phyloP scores from a whole-genome alignment of 495 filamentous ascomycete genomes.

The Evansstolkia leycettana region DNA sequence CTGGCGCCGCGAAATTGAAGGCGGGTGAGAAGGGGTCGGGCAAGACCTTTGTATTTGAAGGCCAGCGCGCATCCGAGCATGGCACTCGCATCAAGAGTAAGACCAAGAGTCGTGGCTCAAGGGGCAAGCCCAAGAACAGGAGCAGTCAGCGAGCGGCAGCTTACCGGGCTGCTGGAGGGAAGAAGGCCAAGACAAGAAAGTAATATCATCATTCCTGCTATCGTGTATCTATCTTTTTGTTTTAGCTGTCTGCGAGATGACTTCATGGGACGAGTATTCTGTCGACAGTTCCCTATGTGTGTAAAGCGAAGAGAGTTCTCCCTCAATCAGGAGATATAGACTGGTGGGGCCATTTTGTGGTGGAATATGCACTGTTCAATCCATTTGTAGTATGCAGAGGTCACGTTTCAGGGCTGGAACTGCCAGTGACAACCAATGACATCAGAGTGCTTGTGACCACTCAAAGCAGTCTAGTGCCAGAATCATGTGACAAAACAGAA shows the following conservation, averaged over 20 bases:
- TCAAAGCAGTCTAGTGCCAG: no score
- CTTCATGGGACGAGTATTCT: no score
- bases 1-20: slow-evolving; percentile 57
- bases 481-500: no score
- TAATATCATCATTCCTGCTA: slow-evolving; percentile 6
- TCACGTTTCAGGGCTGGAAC: no score
- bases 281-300: no score
- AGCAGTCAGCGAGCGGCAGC: slow-evolving; percentile 49
- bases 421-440: no score
- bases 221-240: not conserved
- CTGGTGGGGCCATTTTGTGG: no score
- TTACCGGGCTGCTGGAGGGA: slow-evolving; percentile 49
- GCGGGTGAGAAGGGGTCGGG: slow-evolving; percentile 20
- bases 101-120: slow-evolving; percentile 45
- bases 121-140: slow-evolving; percentile 38
- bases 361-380: no score
- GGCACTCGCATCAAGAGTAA: slow-evolving; percentile 46
- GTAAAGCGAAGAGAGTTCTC: no score
- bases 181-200: slow-evolving; percentile 17
- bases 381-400: no score
- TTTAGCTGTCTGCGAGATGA: not conserved
- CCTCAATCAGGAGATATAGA: no score
- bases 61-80: slow-evolving; percentile 62
- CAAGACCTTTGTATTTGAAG: slow-evolving; percentile 78
- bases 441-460: no score